A percentile compares a stretch with the other conserved stretches of the same genome.
Evolutionary conservation across 352 stramenopile species (phyloP).

Genomic region (Blastocystis sp.): DNA sequence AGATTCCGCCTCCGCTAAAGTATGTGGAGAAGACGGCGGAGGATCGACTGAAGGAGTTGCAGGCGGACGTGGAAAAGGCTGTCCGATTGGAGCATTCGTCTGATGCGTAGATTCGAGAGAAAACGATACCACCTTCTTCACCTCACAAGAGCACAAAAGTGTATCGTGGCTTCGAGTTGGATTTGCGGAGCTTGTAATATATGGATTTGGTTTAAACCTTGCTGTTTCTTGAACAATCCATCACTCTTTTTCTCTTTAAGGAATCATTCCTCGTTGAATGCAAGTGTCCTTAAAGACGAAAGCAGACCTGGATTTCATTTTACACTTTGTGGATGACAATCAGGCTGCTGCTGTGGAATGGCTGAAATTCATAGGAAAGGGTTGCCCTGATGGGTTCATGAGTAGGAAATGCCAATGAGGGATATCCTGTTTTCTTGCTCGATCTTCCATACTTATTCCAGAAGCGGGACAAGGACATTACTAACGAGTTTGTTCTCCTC

Average conservation of each 20-base stretch:
- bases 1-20: background rate
- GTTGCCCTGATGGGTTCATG: background rate
- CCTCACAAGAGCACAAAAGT: conserved; percentile 8
- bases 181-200: conserved; percentile 9
- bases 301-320: background rate
- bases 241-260: background rate
- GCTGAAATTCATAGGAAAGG: background rate
- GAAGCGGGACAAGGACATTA: background rate
- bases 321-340: background rate
- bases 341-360: background rate
- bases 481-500: background rate
- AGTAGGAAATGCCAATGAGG: background rate
- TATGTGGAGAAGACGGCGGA: background rate
- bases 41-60: background rate
- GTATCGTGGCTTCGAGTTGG: conserved; percentile 15
- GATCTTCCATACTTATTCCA: background rate
- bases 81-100: background rate
- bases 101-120: conserved; percentile 1
- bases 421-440: conserved; percentile 6
- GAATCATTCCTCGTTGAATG: background rate
- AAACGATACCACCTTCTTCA: conserved; percentile 19
- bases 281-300: background rate
- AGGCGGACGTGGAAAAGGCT: conserved; percentile 26
- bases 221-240: background rate
- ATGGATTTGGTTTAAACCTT: background rate